These are phyloP conservation scores for Limtongia smithiae DNA, from an alignment of 805 yeast species.

Conservation along the genomic window DNA sequence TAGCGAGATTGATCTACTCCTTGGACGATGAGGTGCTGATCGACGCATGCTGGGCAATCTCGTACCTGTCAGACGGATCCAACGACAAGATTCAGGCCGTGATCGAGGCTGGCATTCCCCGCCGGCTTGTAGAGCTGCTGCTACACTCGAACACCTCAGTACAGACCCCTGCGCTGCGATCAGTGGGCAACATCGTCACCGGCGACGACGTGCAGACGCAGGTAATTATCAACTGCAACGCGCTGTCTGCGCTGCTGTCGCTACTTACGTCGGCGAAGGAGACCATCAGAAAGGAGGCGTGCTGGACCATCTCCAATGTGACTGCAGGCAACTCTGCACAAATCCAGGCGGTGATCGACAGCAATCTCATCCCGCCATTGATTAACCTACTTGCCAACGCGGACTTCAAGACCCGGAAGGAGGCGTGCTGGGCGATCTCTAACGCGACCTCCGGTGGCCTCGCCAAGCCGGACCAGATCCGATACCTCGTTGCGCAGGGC, in stretches of 20 bases:
- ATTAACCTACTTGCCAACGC: slow-evolving; percentile 74
- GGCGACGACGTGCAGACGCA: slow-evolving; percentile 97
- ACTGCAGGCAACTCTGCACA: slow-evolving; percentile 96
- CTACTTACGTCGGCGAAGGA: slow-evolving; percentile 82
- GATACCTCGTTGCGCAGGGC: slow-evolving; percentile 89
- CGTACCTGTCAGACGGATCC: slow-evolving; percentile 90
- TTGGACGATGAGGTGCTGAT: slow-evolving; percentile 89
- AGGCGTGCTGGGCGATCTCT: slow-evolving; percentile 99
- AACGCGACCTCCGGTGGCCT: slow-evolving; percentile 97
- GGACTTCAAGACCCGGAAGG: slow-evolving; percentile 94
- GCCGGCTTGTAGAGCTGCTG: slow-evolving; percentile 85
- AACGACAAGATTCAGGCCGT: slow-evolving; percentile 94
- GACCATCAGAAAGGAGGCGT: slow-evolving; percentile 91
- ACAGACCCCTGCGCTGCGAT: slow-evolving; percentile 96
- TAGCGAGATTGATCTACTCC: slow-evolving; percentile 85
- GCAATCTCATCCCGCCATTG: slow-evolving; percentile 87
- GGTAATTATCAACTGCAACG: slow-evolving; percentile 88
- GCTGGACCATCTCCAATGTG: slow-evolving; percentile 98
- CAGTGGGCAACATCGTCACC: slow-evolving; percentile 96
- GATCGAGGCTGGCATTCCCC: slow-evolving; percentile 92
- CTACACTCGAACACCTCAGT: slow-evolving; percentile 68
- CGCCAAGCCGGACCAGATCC: slow-evolving; percentile 85
- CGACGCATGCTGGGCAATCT: slow-evolving; percentile 98
- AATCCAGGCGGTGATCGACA: slow-evolving; percentile 94
- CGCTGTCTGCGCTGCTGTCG: slow-evolving; percentile 76